phyloP scores from a whole-genome alignment of 306 rosid species.

The Fragaria nilgerrensis region DNA sequence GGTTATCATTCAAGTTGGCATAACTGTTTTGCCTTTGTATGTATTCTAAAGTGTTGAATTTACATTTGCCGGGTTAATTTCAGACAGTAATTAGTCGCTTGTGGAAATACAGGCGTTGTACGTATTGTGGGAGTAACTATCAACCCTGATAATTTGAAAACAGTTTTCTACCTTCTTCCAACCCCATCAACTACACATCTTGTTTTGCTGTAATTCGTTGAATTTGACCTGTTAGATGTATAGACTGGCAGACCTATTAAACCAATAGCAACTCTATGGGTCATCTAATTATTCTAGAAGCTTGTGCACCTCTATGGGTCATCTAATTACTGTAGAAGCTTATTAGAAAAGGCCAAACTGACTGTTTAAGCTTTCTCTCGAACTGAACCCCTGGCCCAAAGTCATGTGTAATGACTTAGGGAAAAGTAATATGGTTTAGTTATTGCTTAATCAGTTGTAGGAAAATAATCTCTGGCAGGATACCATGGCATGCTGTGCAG shows the following conservation, averaged over 20 bases:
- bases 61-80: neutral
- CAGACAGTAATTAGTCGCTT: neutral
- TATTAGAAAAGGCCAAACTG: neutral
- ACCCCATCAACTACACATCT: neutral
- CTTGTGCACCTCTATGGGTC: neutral
- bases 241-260: too few relatives aligned
- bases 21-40: neutral
- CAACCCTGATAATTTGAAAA: too few relatives aligned
- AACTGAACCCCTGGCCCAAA: neutral
- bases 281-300: neutral
- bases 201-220: neutral
- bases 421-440: neutral
- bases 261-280: too few relatives aligned
- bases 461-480: neutral
- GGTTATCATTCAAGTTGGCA: neutral
- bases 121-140: neutral
- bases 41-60: neutral
- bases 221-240: neutral
- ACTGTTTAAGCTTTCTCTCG: neutral
- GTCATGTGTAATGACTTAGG: neutral
- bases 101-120: neutral
- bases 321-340: neutral
- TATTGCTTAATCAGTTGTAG: neutral
- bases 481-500: neutral
- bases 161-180: neutral